phyloP scores from a whole-genome alignment of 257 asterid genomes.

The Paraleonurus japonicus region DNA sequence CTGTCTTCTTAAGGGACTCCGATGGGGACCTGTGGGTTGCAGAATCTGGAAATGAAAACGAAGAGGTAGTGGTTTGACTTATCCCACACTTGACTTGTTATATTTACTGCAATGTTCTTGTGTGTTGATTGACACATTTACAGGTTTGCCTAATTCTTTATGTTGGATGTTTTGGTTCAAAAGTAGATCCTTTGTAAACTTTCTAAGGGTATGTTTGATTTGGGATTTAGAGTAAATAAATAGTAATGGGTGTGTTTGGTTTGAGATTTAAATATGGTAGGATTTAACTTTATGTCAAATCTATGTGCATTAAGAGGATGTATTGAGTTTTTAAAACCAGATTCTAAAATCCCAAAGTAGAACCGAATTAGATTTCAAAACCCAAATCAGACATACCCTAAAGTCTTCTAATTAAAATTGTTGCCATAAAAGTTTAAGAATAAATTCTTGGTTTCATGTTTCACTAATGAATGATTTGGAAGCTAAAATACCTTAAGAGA shows the following conservation, averaged over 20 bases:
- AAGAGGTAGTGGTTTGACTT: constrained; percentile 46
- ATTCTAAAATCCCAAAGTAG: no score
- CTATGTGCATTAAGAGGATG: no score
- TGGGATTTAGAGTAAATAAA: no score
- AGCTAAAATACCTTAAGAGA: not conserved
- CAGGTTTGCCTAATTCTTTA: not conserved
- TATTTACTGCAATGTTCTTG: not conserved
- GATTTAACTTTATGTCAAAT: no score
- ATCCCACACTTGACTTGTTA: not conserved
- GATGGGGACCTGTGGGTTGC: constrained; percentile 88
- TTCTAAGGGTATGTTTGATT: not conserved
- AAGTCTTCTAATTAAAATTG: not conserved
- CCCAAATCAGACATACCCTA: no score
- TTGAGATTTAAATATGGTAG: no score
- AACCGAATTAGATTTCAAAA: no score
- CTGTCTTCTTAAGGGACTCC: constrained; percentile 80
- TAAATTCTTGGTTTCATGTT: constrained; percentile 23
- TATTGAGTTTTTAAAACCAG: no score
- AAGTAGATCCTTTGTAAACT: not conserved
- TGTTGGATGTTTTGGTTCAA: not conserved
- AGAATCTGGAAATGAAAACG: constrained; percentile 85
- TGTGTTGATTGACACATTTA: constrained; percentile 4
- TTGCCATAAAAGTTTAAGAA: not conserved
- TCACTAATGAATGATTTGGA: constrained; percentile 1
- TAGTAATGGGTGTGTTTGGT: no score